phyloP scores from a whole-genome alignment of 805 yeast species.

The Kodamaea kakaduensis region DNA sequence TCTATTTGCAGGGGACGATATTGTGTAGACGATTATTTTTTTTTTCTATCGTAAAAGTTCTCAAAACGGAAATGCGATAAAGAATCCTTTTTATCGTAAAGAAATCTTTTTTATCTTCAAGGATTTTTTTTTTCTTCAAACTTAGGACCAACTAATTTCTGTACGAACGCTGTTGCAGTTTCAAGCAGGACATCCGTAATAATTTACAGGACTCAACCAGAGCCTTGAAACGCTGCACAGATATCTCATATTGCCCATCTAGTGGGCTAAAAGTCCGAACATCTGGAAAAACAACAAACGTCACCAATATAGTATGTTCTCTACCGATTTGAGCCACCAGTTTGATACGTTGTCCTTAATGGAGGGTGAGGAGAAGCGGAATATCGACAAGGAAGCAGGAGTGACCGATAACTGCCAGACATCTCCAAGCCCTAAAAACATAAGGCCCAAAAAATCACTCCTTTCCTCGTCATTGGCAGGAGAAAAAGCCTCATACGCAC shows the following conservation, averaged over 20 bases:
- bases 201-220: too few species aligned
- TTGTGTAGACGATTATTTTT: too few species aligned
- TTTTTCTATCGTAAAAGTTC: neutral
- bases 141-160: neutral
- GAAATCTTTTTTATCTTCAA: constrained; percentile 3
- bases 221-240: too few species aligned
- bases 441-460: constrained; percentile 19
- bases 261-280: too few species aligned
- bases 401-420: neutral
- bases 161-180: too few species aligned
- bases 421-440: neutral
- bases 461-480: constrained; percentile 27
- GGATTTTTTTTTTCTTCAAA: constrained; percentile 1
- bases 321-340: constrained; percentile 10
- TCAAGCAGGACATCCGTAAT: too few species aligned
- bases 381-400: neutral
- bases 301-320: constrained; percentile 5
- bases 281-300: too few species aligned
- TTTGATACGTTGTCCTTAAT: constrained; percentile 8
- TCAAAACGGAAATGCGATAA: constrained; percentile 3
- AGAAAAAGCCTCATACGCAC: constrained; percentile 12
- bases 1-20: too few species aligned
- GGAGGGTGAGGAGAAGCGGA: constrained; percentile 2
- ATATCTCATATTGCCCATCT: too few species aligned
- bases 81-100: constrained; percentile 5